Base-by-base conservation (phyloP, 1,284 basidiomycete species). In the Fomitiporia mediterranea region DNA sequence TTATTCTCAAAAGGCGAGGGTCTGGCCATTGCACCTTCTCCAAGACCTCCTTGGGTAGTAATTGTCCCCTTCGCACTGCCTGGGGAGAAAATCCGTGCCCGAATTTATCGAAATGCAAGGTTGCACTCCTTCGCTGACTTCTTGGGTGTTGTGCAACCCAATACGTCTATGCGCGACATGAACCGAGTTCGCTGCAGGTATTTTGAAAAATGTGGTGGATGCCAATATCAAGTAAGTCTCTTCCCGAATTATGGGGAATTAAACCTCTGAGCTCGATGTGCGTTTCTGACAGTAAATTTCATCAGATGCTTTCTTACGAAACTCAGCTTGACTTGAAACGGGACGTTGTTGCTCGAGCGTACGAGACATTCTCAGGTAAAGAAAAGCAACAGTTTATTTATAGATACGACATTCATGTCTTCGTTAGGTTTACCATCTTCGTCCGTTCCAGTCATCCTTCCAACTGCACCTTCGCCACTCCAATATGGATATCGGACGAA, bases 401-500 rank as follows among this genome's bases (percentile, higher is more conserved):
- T 9, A 44, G n/a, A 11, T 51, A 17, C 17, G 11, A 43, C 50
- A 17, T 13, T 44, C 25, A 46, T 46, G 21, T 46, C 25, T 15
- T 40, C 15, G 13, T 19, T 37, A 88, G 86, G 76, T n/a, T 73
- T 94, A 0, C 70, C 80, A 2, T 62, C 74, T 1, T 67, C 75
- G 0, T 69, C 76, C 0, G 71, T 98, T 1, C 94, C 95, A 8
- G 56, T 67, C 0, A 83, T 94, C 30, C 77, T 82, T 50, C 72
- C 84, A 0, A 98, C 96, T 0, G 86, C 96, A 15, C 81, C 83
- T 4, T 94, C 91, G 0, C 97, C 96, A 0, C 74, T 89, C 50
- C 86, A 96, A 62, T 98, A 96, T 71, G 82, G 80, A 44, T 99
- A 99, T 69, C 84, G 96, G 21, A 99, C 97, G 0, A 99, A 99